Evolutionary conservation across 2,329 filamentous ascomycete species (phyloP).

Genomic region (Cordyceps farinosa): DNA sequence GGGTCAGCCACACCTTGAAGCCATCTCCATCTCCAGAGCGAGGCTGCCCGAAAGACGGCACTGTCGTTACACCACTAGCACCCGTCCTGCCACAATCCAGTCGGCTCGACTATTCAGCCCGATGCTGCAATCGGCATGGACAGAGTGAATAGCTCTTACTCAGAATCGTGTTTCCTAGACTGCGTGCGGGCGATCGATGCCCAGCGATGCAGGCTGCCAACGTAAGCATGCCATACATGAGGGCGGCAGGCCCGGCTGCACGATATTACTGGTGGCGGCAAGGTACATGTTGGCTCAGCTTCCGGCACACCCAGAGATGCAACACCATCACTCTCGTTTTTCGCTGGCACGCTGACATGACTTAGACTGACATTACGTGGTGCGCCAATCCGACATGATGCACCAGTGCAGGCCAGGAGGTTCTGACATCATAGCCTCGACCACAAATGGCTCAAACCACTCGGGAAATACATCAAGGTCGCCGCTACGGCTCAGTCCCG

Average conservation of each 20-base stretch:
- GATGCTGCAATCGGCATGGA: not conserved
- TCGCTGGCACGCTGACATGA: not conserved
- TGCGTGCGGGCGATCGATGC: slow-evolving; percentile 2
- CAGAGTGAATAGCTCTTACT: slow-evolving; percentile 4
- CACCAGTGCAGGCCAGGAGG: not conserved
- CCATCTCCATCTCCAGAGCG: not conserved
- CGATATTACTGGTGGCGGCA: not conserved
- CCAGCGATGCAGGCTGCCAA: slow-evolving; percentile 4
- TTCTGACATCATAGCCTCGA: not conserved
- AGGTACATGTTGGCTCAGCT: not conserved
- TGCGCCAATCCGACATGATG: not conserved
- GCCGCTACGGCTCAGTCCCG: not conserved
- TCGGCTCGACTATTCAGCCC: not conserved
- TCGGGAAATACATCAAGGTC: not conserved
- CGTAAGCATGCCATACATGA: slow-evolving; percentile 6
- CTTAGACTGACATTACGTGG: not conserved
- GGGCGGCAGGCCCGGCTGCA: not conserved
- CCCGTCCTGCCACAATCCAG: not conserved
- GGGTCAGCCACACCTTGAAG: not conserved
- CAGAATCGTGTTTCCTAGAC: not conserved
- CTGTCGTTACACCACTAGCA: not conserved
- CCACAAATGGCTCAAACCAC: not conserved
- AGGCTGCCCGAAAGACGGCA: not conserved
- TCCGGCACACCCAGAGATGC: not conserved
- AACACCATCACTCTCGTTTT: not conserved